Evolutionary conservation across 192 early-diverging fungal genomes (phyloP), one percentile per base, ranked within the genome.

Genomic region (Physocladia obscura): DNA sequence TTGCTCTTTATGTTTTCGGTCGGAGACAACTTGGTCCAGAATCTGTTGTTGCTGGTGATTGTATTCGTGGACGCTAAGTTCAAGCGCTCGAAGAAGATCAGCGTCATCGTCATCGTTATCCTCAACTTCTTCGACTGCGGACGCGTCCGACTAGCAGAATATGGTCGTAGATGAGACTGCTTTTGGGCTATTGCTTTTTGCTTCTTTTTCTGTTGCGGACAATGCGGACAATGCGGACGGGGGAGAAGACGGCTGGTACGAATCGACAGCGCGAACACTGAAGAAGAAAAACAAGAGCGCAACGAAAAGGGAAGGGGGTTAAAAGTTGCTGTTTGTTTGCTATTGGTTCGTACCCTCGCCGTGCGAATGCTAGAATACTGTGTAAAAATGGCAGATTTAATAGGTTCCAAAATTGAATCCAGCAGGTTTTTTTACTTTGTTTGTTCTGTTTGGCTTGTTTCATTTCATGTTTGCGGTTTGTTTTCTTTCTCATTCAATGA

Each of bases 41-140:
- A 62, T 62, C 26, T 22, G 11, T 21, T 22, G 4, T 47, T 62
- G 60, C 2, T 62, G 38, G 35, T 29, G 35, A 4, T 38, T 44
- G n/a, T 38, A 24, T 47, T 62, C 60, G 39, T 47, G 5, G 8
- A 31, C 40, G 35, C 60, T 62, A 6, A 44, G 5, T 21, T 8
- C 60, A n/a, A 62, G 35, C 6, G 60, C 60, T 6, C 60, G 60
- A 22, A 47, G 60, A 4, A 62, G 60, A 38, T 32, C 38, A 4
- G 31, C 31, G 31, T 62, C 60, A 26, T 38, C 60, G 40, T 38
- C 40, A 29, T 1, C 40, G n/a, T n/a, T n/a, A n/a, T n/a, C n/a
- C n/a, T n/a, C n/a, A n/a, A n/a, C n/a, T n/a, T n/a, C n/a, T n/a
- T n/a, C n/a, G n/a, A n/a, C n/a, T n/a, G 39, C 15, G 38, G 11